Base-by-base conservation (phyloP, 805 yeast species). In the Tetrapisispora phaffii region DNA sequence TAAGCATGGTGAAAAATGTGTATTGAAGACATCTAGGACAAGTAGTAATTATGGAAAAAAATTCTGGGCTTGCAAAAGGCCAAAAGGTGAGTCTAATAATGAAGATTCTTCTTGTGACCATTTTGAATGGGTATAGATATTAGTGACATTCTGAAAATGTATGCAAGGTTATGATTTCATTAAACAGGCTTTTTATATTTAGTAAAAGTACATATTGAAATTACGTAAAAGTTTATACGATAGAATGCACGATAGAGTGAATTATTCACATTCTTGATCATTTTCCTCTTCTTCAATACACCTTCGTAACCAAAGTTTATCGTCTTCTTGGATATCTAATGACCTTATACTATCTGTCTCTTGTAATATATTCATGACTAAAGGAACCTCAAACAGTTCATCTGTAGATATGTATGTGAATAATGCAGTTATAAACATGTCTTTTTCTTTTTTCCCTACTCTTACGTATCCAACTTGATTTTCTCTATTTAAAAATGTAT, bases 51-150 rank as follows among this genome's bases (percentile, higher is more conserved):
- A 65, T 33, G 81, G 81, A 0, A 67, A 63, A 44, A 73, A 70
- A 49, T 77, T 77, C 50, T 77, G 81, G 81, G 67, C 74, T 20
- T 77, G 82, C 54, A 48, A 66, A 0, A 62, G 67, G 47, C 65
- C 69, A 2, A 52, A 58, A 50, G 69, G 69, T 19, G 51, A 49
- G 22, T 48, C 52, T 6, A 50, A 47, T 16, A 56, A 62, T 40
- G 28, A 47, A 8, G 66, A 63, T 12, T 65, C 58, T 41, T 69
- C 68, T n/a, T 77, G 82, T 57, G 76, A 74, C 1, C 75, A 59
- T 52, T 77, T 77, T 56, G 69, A 76, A 58, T 76, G 82, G 81
- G 71, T 66, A 12, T 63, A 28, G 13, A 12, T 28, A 9, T 12
- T n/a, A 28, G 13, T 28, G 12, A n/a, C 12, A 6, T 12, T 12